These are phyloP conservation scores for Dryas octopetala DNA, from an alignment of 306 rosid species.

Conservation along the genomic window DNA sequence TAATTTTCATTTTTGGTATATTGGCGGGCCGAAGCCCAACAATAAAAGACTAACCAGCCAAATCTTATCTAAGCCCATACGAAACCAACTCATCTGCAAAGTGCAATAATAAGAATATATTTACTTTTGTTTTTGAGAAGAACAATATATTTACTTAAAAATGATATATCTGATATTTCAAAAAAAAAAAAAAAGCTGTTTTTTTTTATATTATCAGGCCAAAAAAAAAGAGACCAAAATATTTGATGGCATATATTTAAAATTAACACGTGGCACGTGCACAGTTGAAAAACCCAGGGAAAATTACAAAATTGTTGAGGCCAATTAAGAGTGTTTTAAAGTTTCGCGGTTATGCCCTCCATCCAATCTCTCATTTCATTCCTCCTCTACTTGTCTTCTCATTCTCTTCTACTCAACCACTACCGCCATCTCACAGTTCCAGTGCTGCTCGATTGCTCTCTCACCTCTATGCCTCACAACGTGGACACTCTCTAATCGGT, in stretches of 20 bases:
- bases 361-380: slow-evolving; percentile 30
- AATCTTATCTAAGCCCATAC: too few relatives aligned
- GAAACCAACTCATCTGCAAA: too few relatives aligned
- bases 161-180: too few relatives aligned
- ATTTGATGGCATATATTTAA: not conserved
- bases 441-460: slow-evolving; percentile 27
- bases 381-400: slow-evolving; percentile 16
- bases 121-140: too few relatives aligned
- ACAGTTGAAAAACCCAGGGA: slow-evolving; percentile 11
- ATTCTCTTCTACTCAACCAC: slow-evolving; percentile 15
- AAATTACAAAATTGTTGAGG: not conserved
- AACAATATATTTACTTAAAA: too few relatives aligned
- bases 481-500: slow-evolving; percentile 33
- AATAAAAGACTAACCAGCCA: too few relatives aligned
- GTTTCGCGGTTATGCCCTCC: slow-evolving; percentile 89
- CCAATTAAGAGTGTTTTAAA: slow-evolving; percentile 42
- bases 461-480: slow-evolving; percentile 16
- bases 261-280: not conserved
- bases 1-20: too few relatives aligned
- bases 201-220: too few relatives aligned
- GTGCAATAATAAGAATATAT: too few relatives aligned
- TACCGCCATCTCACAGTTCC: slow-evolving; percentile 3
- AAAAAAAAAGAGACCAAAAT: too few relatives aligned
- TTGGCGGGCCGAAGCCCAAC: too few relatives aligned
- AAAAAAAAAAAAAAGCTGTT: too few relatives aligned